These are phyloP conservation scores for Aegilops tauschii DNA, from an alignment of 176 grass and related monocot species.

Conservation along the genomic window DNA sequence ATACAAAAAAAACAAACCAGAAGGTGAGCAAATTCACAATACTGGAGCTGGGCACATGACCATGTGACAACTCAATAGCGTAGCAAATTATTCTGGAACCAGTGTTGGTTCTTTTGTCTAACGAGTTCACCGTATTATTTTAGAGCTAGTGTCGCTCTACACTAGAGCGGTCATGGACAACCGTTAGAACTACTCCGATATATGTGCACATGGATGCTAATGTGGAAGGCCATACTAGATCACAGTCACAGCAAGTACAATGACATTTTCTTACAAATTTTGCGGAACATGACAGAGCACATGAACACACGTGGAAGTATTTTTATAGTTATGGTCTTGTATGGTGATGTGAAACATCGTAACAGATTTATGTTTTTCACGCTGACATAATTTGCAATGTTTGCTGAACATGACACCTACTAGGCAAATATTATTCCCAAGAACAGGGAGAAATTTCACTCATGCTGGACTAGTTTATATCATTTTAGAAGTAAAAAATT, in stretches of 20 bases:
- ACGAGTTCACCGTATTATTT: not conserved
- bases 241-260: not conserved
- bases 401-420: not conserved
- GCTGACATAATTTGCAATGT: not conserved
- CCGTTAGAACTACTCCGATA: not conserved
- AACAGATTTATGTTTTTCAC: not conserved
- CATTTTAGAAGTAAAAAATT: not conserved
- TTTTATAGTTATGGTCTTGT: not conserved
- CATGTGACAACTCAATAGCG: not conserved
- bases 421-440: not conserved
- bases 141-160: not conserved
- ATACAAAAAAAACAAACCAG: not conserved
- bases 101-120: not conserved
- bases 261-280: not conserved
- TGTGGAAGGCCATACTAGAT: not conserved
- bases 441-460: not conserved
- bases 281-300: not conserved
- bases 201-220: not conserved
- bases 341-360: not conserved
- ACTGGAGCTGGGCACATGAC: not conserved
- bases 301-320: not conserved
- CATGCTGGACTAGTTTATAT: not conserved
- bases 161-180: not conserved
- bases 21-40: not conserved
- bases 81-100: not conserved